These are phyloP conservation scores for Ganoderma leucocontextum DNA, from an alignment of 1,284 basidiomycete species.

Conservation along the genomic window DNA sequence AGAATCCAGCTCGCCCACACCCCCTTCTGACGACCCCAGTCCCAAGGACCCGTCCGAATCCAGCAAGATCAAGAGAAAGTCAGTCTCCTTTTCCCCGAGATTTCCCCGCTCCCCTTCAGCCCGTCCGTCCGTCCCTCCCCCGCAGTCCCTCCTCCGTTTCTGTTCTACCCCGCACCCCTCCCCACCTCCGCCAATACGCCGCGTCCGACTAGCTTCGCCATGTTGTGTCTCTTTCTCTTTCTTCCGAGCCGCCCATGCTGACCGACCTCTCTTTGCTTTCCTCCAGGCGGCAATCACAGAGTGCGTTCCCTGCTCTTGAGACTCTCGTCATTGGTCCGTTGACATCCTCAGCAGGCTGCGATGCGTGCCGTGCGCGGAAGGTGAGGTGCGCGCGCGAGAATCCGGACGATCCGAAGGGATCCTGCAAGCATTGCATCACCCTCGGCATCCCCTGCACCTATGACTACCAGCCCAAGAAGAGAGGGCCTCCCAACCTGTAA, in stretches of 20 bases:
- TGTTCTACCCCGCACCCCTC: slow-evolving; percentile 38
- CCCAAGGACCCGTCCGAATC: slow-evolving; percentile 66
- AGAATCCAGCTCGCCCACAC: slow-evolving; percentile 65
- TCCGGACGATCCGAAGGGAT: slow-evolving; percentile 74
- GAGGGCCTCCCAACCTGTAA: slow-evolving; percentile 89
- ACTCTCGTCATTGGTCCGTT: slow-evolving; percentile 29
- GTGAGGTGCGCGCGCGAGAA: slow-evolving; percentile 83
- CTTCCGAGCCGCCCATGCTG: slow-evolving; percentile 29
- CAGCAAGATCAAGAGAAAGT: slow-evolving; percentile 79
- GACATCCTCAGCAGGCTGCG: slow-evolving; percentile 64
- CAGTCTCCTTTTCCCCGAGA: slow-evolving; percentile 52
- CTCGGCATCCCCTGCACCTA: slow-evolving; percentile 88
- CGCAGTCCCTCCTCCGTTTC: slow-evolving; percentile 40
- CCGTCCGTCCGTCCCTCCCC: slow-evolving; percentile 30
- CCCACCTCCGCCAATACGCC: slow-evolving; percentile 19
- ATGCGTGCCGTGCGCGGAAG: slow-evolving; percentile 85
- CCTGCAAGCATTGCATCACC: slow-evolving; percentile 85
- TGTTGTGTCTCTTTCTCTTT: slow-evolving; percentile 36
- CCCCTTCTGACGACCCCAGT: slow-evolving; percentile 66
- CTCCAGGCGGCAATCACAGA: slow-evolving; percentile 80
- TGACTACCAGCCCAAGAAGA: slow-evolving; percentile 91
- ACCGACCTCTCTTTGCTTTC: slow-evolving; percentile 40
- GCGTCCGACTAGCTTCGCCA: slow-evolving; percentile 27
- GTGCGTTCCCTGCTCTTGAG: slow-evolving; percentile 50
- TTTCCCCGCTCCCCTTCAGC: slow-evolving; percentile 47